Percentiles rank a stretch among this genome's conserved stretches.
Conservation (phyloP, 805 yeast genomes). For the Candida ascalaphidarum region DNA sequence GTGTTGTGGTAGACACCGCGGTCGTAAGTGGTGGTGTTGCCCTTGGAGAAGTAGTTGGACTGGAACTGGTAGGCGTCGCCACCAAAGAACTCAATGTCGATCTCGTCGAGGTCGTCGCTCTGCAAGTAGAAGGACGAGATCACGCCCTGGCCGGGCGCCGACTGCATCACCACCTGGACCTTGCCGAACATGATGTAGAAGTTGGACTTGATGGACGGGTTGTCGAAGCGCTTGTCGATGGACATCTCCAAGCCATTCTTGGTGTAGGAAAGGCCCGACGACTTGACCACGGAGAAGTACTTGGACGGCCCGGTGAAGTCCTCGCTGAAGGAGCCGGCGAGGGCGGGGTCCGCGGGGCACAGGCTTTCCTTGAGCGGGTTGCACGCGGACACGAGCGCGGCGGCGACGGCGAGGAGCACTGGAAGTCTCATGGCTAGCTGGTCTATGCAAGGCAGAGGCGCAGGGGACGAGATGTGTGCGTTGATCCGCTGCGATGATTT, state of each 20-base stretch:
- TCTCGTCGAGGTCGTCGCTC: slow-evolving; percentile 9
- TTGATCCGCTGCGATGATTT: no score
- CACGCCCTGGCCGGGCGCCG: slow-evolving; percentile 8
- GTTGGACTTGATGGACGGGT: slow-evolving; percentile 7
- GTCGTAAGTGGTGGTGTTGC: slow-evolving; percentile 7
- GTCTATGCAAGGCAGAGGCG: no score
- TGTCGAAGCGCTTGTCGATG: slow-evolving; percentile 6
- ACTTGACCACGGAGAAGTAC: slow-evolving; percentile 4
- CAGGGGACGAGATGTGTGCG: no score
- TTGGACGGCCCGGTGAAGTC: slow-evolving; percentile 8
- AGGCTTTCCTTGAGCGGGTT: slow-evolving; percentile 16
- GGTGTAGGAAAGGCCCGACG: slow-evolving; percentile 3
- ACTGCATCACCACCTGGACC: slow-evolving; percentile 8
- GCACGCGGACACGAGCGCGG: slow-evolving; percentile 9
- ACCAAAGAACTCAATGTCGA: slow-evolving; percentile 9
- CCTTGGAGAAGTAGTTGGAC: slow-evolving; percentile 9
- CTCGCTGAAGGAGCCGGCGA: slow-evolving; percentile 20
- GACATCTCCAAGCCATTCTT: slow-evolving; percentile 6
- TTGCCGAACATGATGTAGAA: slow-evolving; percentile 10
- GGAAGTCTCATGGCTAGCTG: no score
- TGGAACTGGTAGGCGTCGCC: slow-evolving; percentile 8
- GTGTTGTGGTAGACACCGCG: slow-evolving; percentile 7
- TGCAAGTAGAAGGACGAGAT: slow-evolving; percentile 8
- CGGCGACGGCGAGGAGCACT: no score
- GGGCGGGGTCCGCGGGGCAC: slow-evolving; percentile 23